Evolutionary conservation across 257 asterid genomes (phyloP), one percentile per base, ranked within the genome.

Genomic region (Rubia yunnanensis): DNA sequence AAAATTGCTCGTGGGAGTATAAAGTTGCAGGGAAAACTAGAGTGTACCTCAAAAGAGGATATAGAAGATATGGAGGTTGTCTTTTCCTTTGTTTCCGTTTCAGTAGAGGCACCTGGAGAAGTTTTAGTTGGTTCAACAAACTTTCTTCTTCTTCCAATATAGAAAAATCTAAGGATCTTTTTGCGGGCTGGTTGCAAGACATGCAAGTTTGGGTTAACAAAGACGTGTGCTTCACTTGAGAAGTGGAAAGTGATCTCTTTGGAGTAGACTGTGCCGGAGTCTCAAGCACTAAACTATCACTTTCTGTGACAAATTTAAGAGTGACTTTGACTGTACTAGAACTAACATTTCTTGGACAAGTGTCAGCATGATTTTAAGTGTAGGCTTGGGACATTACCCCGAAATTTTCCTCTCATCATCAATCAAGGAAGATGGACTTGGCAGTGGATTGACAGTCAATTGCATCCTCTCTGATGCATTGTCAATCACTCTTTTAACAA

Each of bases 191-290:
- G 74, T 74, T 44, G 80, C 82, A 24, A 52, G 80, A 80, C 67
- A 65, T 74, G 76, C 70, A 48, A 26, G 60, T 67, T 73, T 85
- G 87, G 80, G 76, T 78, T 49, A 71, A 50, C 44, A 73, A 60
- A 18, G 65, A 72, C 83, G 81, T 88, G 79, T 31, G 73, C 68
- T 78, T 82, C 65, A 77, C 90, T 80, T 88, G 95, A 31, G 82
- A 81, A 14, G 86, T 82, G 44, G 84, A 84, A 36, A 68, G 71
- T 18, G 86, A 68, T 66, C 95, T 88, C 80, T 74, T 72, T 22
- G 98, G 96, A 41, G 96, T 85, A 55, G 78, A 72, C 36, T 76
- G 88, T 44, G 74, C 79, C 70, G 98, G 96, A 60, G 96, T 92
- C 64, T 73, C 95, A 60, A 88, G 81, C 59, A 63, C 36, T 61